Percentiles rank a stretch among this genome's conserved stretches.
These are phyloP conservation scores for Suillus weaverae DNA, from an alignment of 768 basidiomycete genomes.

Conservation along the genomic window DNA sequence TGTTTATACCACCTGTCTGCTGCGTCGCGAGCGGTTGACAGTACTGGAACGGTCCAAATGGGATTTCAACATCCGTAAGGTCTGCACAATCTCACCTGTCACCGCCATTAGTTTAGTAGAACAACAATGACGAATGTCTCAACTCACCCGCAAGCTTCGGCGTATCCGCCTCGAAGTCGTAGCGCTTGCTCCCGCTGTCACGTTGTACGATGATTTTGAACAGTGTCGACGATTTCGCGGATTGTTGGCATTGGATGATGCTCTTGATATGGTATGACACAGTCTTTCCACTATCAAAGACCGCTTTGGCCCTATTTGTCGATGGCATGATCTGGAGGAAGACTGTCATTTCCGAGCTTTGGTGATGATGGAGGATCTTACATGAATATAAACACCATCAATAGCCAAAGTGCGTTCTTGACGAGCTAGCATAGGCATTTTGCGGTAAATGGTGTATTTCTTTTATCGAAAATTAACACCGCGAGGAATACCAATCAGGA, in stretches of 20 bases:
- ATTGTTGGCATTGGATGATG: constrained; percentile 81
- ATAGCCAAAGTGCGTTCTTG: constrained; percentile 92
- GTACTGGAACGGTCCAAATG: constrained; percentile 66
- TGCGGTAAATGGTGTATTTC: constrained; percentile 92
- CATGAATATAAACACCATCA: constrained; percentile 93
- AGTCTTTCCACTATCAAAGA: constrained; percentile 89
- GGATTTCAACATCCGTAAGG: constrained; percentile 62
- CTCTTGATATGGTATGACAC: constrained; percentile 90
- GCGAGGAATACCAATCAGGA: not conserved
- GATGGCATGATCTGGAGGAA: constrained; percentile 80
- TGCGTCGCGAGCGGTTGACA: constrained; percentile 59
- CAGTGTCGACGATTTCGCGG: constrained; percentile 71
- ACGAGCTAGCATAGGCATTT: constrained; percentile 90
- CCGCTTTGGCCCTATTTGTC: constrained; percentile 71
- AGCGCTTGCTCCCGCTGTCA: constrained; percentile 78
- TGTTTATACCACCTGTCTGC: constrained; percentile 52
- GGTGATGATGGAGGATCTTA: constrained; percentile 33
- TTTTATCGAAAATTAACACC: constrained; percentile 26
- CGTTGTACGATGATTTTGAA: constrained; percentile 90
- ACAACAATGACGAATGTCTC: not conserved
- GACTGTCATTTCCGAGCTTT: constrained; percentile 2
- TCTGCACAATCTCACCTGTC: constrained; percentile 75
- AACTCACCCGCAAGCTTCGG: constrained; percentile 72
- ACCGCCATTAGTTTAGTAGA: constrained; percentile 9
- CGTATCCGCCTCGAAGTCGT: constrained; percentile 96